phyloP scores from a whole-genome alignment of 176 grass and related monocot genomes.

The Dendrocalamus sinicus region DNA sequence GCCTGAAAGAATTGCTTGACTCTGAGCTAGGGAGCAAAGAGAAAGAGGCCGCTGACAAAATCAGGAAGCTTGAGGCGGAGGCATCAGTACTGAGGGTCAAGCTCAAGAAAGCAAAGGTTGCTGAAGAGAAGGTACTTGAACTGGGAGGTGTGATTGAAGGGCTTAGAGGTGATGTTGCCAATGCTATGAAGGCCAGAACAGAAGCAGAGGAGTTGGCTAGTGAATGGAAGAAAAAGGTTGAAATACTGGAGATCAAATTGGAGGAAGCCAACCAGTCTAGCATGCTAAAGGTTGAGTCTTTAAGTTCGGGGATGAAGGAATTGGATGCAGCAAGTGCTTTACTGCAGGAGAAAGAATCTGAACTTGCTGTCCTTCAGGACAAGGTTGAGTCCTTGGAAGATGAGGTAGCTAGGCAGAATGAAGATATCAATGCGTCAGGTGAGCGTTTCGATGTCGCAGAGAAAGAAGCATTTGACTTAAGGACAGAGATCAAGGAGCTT shows the following conservation, averaged over 20 bases:
- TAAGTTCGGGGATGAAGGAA: constrained; percentile 62
- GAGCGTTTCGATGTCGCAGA: constrained; percentile 49
- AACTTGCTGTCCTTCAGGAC: constrained; percentile 58
- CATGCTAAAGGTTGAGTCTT: constrained; percentile 59
- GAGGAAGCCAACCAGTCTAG: constrained; percentile 67
- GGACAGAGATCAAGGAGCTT: constrained; percentile 53
- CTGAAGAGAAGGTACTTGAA: constrained; percentile 51
- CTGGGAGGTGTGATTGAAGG: constrained; percentile 61
- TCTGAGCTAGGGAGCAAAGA: constrained; percentile 53
- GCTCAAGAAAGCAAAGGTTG: constrained; percentile 57
- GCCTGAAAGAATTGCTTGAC: constrained; percentile 61
- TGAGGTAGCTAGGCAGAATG: constrained; percentile 60
- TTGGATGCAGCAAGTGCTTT: constrained; percentile 61
- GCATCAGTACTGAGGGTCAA: constrained; percentile 48
- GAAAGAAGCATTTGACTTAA: constrained; percentile 60
- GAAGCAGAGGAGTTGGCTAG: constrained; percentile 45
- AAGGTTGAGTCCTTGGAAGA: constrained; percentile 66
- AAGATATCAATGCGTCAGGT: constrained; percentile 44
- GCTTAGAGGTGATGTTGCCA: constrained; percentile 50
- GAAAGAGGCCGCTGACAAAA: constrained; percentile 43
- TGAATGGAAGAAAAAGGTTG: constrained; percentile 63
- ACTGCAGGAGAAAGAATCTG: constrained; percentile 66
- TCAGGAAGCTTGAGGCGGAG: constrained; percentile 61
- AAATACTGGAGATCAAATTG: constrained; percentile 60
- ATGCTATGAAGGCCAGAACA: constrained; percentile 50